These are phyloP conservation scores for Crithidia sp. DNA, from an alignment of 208 protist genomes.

Conservation along the genomic window DNA sequence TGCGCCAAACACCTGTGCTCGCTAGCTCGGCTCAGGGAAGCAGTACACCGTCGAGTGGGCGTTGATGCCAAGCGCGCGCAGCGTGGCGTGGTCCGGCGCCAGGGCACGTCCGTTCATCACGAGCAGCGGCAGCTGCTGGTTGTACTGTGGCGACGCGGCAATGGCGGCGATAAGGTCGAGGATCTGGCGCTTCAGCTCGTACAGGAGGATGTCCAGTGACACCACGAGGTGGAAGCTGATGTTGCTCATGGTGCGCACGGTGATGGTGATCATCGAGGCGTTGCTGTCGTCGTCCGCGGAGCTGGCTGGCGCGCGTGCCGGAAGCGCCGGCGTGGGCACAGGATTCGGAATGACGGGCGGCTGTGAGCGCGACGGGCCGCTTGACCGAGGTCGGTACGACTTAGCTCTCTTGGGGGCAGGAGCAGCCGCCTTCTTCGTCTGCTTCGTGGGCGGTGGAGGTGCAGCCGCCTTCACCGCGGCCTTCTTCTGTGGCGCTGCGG, in stretches of 20 bases:
- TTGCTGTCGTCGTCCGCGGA: neutral
- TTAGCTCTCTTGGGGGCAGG: no score
- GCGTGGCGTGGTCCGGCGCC: conserved; percentile 21
- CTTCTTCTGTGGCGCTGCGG: neutral
- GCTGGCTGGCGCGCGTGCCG: neutral
- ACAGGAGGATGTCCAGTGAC: conserved; percentile 11
- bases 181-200: conserved; percentile 33
- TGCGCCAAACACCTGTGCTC: neutral
- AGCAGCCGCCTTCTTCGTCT: no score
- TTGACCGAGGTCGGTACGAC: neutral
- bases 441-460: no score
- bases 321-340: conserved; percentile 28
- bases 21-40: conserved; percentile 25
- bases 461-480: neutral
- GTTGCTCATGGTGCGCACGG: conserved; percentile 37
- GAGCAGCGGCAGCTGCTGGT: conserved; percentile 30
- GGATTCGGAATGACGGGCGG: conserved; percentile 36
- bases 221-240: conserved; percentile 21
- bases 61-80: conserved; percentile 20
- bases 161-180: conserved; percentile 22
- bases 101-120: conserved; percentile 36
- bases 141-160: conserved; percentile 1
- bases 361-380: neutral
- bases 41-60: conserved; percentile 30
- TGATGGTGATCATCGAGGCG: conserved; percentile 13